Evolutionary conservation across 441 rosid species (phyloP), one percentile per base, ranked within the genome.

Genomic region (Pelargonium citronellum): DNA sequence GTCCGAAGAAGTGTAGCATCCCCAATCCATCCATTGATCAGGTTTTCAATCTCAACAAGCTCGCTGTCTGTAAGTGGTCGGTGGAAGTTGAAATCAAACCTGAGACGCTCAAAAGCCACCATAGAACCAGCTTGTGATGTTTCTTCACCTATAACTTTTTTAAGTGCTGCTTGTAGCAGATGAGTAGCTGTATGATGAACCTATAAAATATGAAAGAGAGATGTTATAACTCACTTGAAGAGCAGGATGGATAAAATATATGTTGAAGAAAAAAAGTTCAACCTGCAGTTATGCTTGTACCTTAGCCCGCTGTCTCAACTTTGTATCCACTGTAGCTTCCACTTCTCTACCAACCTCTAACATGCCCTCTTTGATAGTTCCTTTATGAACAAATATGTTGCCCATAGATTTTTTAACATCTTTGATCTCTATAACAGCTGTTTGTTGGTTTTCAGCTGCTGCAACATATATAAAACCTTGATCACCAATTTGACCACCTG

Each of bases 171-270:
- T 82, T 93, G 98, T 73, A 93, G 81, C 77, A 93, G 84, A 84
- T 93, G 98, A 3, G 98, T 93, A 53, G 98, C 97, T 30, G 96
- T 93, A 82, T 93, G 98, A 79, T 93, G 98, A 82, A 91, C 97
- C 98, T 93, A 76, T 70, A 71, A 79, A 68, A 68, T 55, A 69
- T 67, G 60, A 71, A 64, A 63, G 22, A 69, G 67, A 37, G 10
- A 27, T 67, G 47, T 3, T 66, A 63, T 19, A 63, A 34, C 39
- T 47, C 13, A 13, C 62, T 15, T 67, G 6, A 46, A 15, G 5
- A 11, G 62, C 67, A 68, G 4, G 16, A 67, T 17, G 43, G 17
- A 69, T 17, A 41, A 37, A 34, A 34, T 16, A 20, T 22, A 39
- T 66, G 69, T 11, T 37, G 49, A 70, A 55, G 75, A 69, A 13